Evolutionary conservation across 495 filamentous ascomycete species (phyloP).

Genomic region (Aspergillus asperescens): DNA sequence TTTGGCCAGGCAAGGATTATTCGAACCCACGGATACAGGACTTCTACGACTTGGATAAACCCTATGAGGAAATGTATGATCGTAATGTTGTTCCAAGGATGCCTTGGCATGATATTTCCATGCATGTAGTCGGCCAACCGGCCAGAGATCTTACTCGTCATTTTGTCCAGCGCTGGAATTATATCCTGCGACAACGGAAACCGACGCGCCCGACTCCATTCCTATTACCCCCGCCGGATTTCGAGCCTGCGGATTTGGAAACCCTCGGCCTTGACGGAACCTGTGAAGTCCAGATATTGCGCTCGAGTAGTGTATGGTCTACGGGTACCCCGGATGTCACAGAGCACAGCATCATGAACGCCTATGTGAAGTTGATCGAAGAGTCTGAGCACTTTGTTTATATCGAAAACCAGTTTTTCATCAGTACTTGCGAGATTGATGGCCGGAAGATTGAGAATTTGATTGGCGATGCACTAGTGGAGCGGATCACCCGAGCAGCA

Average conservation of each 20-base stretch:
- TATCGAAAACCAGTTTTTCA: conserved; percentile 99
- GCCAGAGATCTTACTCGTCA: conserved; percentile 91
- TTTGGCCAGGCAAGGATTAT: conserved; percentile 98
- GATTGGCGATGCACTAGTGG: conserved; percentile 92
- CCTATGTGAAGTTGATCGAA: conserved; percentile 91
- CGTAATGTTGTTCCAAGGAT: conserved; percentile 80
- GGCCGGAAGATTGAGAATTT: conserved; percentile 83
- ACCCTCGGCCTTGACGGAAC: conserved; percentile 83
- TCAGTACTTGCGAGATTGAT: conserved; percentile 86
- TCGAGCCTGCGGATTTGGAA: conserved; percentile 76
- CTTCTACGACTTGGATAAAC: conserved; percentile 89
- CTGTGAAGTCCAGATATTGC: conserved; percentile 92
- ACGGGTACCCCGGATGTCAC: conserved; percentile 75
- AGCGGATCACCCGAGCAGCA: conserved; percentile 80
- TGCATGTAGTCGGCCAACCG: conserved; percentile 97
- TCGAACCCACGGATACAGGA: conserved; percentile 94
- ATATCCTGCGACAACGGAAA: conserved; percentile 87
- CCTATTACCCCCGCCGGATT: conserved; percentile 88
- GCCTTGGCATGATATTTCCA: conserved; percentile 98
- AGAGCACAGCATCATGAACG: conserved; percentile 92
- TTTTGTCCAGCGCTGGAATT: conserved; percentile 99
- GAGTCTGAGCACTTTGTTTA: conserved; percentile 97
- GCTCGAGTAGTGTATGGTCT: conserved; percentile 87
- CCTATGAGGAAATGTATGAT: conserved; percentile 99
- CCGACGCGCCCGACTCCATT: conserved; percentile 93